phyloP scores from a whole-genome alignment of 2,329 filamentous ascomycete genomes.

The Diaporthe ampelina region DNA sequence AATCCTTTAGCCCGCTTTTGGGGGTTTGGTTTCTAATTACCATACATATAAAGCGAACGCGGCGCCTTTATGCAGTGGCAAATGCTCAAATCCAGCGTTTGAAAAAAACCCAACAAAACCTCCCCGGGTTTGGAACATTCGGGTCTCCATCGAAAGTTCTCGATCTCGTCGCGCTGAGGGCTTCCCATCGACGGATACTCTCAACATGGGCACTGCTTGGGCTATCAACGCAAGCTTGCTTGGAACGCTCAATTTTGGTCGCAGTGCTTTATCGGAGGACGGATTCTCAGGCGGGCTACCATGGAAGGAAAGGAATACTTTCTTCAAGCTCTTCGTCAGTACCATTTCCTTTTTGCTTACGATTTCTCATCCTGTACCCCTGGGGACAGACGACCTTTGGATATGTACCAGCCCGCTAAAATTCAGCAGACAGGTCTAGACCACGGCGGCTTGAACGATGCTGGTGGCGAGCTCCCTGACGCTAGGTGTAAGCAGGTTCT shows the following conservation, averaged over 20 bases:
- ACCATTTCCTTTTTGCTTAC: neutral
- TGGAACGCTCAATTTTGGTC: neutral
- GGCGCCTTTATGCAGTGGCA: too few relatives aligned
- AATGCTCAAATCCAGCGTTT: too few relatives aligned
- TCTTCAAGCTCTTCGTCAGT: neutral
- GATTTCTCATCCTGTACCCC: neutral
- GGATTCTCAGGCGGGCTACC: neutral
- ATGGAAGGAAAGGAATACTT: neutral
- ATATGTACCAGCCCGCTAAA: neutral
- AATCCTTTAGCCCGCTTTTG: neutral
- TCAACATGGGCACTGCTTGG: neutral
- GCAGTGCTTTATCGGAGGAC: neutral
- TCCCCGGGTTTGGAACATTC: too few relatives aligned
- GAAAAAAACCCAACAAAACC: too few relatives aligned
- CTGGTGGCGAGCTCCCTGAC: neutral
- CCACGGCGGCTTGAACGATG: rapidly evolving
- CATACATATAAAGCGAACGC: too few relatives aligned
- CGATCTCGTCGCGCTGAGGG: neutral
- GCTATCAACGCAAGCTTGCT: neutral
- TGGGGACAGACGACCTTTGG: neutral
- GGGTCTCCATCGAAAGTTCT: neutral
- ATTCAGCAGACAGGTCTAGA: neutral
- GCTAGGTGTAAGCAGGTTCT: neutral
- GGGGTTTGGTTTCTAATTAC: too few relatives aligned
- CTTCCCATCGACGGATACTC: neutral